These are phyloP conservation scores for Alnus rubra DNA, from an alignment of 306 rosid genomes.

Conservation along the genomic window DNA sequence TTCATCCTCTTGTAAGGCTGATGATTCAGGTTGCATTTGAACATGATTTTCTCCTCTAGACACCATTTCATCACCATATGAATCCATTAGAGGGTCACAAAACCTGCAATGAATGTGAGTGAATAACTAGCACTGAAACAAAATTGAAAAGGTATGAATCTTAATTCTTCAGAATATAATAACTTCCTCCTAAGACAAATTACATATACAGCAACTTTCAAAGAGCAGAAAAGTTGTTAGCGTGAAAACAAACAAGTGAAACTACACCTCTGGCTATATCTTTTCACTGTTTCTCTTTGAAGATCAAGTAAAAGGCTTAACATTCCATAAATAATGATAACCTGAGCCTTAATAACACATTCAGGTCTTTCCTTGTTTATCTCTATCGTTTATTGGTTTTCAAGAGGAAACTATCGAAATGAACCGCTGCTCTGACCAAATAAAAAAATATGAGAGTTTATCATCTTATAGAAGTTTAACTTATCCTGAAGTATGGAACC, in stretches of 20 bases:
- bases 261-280: not conserved
- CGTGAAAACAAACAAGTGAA: not conserved
- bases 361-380: not conserved
- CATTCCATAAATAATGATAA: not conserved
- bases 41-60: constrained; percentile 45
- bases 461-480: not conserved
- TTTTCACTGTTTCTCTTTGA: not conserved
- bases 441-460: not conserved
- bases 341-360: not conserved
- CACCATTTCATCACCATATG: constrained; percentile 42
- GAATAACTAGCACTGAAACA: constrained; percentile 22
- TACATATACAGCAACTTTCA: not conserved
- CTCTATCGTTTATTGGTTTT: not conserved
- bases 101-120: constrained; percentile 53
- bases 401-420: not conserved
- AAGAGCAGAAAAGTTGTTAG: not conserved
- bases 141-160: constrained; percentile 1
- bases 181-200: not conserved
- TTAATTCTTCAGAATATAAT: not conserved
- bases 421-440: not conserved
- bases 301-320: not conserved
- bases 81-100: constrained; percentile 83
- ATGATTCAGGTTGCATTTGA: constrained; percentile 40
- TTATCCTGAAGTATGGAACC: not conserved
- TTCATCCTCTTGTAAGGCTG: constrained; percentile 45